phyloP scores from a whole-genome alignment of 2,329 filamentous ascomycete genomes.

The Amylocarpus encephaloides region DNA sequence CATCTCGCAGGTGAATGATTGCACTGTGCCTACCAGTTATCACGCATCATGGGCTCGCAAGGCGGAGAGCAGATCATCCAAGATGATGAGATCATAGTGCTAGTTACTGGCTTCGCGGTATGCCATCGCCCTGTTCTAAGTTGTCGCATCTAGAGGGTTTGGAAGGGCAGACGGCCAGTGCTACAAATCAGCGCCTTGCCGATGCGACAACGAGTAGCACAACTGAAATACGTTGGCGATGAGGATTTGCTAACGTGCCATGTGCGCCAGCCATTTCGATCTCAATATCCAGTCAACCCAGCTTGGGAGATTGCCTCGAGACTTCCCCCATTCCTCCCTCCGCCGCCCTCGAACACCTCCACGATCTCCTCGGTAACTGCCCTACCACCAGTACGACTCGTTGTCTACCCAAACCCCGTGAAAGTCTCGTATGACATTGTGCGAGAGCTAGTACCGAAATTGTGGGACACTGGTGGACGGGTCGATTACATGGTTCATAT shows the following conservation, averaged over 20 bases:
- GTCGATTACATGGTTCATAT: conserved; percentile 70
- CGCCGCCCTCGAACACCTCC: conserved; percentile 30
- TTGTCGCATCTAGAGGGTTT: neutral
- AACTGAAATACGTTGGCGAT: neutral
- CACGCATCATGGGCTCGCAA: conserved; percentile 6
- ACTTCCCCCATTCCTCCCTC: conserved; percentile 59
- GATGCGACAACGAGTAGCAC: neutral
- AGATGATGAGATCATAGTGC: conserved; percentile 17
- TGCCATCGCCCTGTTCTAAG: conserved; percentile 22
- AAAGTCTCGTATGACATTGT: conserved; percentile 66
- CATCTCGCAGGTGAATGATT: too few relatives aligned
- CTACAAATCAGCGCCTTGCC: neutral
- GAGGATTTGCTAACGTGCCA: neutral
- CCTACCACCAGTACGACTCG: conserved; percentile 49
- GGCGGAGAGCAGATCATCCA: conserved; percentile 1
- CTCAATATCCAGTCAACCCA: conserved; percentile 66
- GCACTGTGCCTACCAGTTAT: too few relatives aligned
- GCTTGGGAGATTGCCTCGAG: conserved; percentile 70
- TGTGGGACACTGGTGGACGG: conserved; percentile 38
- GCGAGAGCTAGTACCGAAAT: conserved; percentile 52
- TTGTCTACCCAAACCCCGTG: conserved; percentile 60
- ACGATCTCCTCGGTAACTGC: conserved; percentile 29
- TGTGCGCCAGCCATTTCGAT: conserved; percentile 61
- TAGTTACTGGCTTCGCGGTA: conserved; percentile 58
- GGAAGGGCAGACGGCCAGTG: neutral